A percentile compares a stretch with the other conserved stretches of the same genome.
phyloP scores from a whole-genome alignment of 352 stramenopile species.

The Phytophthora crassamura region DNA sequence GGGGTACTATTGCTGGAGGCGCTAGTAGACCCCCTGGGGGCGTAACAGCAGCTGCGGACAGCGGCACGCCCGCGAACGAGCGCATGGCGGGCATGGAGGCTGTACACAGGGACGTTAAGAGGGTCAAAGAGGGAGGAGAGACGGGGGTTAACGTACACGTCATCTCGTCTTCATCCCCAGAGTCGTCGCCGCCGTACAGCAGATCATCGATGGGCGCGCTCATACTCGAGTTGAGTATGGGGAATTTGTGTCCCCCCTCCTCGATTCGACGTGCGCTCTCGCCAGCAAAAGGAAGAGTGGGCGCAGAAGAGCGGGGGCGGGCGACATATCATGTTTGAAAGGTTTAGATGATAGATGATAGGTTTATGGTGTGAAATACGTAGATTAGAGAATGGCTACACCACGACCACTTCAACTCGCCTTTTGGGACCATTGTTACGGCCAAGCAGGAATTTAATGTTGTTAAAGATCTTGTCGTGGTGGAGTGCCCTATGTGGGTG shows the following conservation, averaged over 20 bases:
- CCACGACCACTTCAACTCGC: no score
- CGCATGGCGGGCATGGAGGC: conserved; percentile 43
- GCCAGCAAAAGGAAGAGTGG: conserved; percentile 29
- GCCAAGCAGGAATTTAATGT: conserved; percentile 35
- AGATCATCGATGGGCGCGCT: conserved; percentile 88
- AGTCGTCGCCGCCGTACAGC: conserved; percentile 84
- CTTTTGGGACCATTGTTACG: neutral
- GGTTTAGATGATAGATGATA: neutral
- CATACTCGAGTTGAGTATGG: conserved; percentile 40
- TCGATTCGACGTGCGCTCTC: conserved; percentile 14
- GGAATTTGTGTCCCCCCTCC: neutral
- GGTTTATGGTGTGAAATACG: conserved; percentile 3
- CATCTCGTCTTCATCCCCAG: conserved; percentile 80
- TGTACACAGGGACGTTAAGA: conserved; percentile 28
- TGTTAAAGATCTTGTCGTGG: conserved; percentile 40
- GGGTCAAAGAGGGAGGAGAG: neutral
- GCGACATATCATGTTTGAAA: neutral
- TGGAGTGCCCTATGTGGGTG: conserved; percentile 32
- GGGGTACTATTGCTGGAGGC: neutral
- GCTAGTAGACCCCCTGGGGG: conserved; percentile 37
- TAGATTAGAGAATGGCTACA: no score
- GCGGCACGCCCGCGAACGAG: conserved; percentile 43
- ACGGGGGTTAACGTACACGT: conserved; percentile 48
- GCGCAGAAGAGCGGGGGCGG: neutral
- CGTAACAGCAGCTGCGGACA: conserved; percentile 27